Percentiles rank a stretch among this genome's conserved stretches.
Evolutionary conservation across 495 filamentous ascomycete species (phyloP).

Genomic region (Copromyces sp.): DNA sequence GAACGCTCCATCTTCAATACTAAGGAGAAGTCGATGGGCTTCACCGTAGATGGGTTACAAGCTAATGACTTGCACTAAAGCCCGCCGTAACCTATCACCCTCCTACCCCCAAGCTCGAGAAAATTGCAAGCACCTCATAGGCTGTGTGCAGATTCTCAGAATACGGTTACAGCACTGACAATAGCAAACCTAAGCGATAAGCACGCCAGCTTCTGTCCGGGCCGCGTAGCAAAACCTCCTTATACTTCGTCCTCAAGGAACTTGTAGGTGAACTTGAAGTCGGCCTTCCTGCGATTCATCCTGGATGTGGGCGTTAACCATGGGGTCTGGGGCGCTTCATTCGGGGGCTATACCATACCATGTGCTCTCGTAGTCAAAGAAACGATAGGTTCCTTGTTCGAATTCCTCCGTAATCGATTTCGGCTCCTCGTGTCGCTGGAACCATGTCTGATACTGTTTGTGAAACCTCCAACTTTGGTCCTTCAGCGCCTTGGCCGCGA

Average conservation of each 20-base stretch:
- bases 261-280: slow-evolving; percentile 98
- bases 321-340: slow-evolving; percentile 20
- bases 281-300: slow-evolving; percentile 98
- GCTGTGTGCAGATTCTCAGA: neutral
- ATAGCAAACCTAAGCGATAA: neutral
- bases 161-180: neutral
- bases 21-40: neutral
- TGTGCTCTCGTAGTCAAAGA: slow-evolving; percentile 99
- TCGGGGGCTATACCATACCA: slow-evolving; percentile 48
- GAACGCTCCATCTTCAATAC: neutral
- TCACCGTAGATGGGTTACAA: neutral
- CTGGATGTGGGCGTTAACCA: slow-evolving; percentile 34
- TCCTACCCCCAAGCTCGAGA: neutral
- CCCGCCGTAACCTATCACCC: neutral
- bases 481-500: slow-evolving; percentile 92
- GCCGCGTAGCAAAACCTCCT: neutral
- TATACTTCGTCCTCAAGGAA: slow-evolving; percentile 35
- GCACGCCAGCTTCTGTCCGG: neutral
- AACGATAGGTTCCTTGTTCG: slow-evolving; percentile 96
- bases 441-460: slow-evolving; percentile 99
- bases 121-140: neutral
- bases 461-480: slow-evolving; percentile 98
- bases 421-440: slow-evolving; percentile 94
- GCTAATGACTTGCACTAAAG: neutral
- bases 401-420: slow-evolving; percentile 98